Conservation (phyloP, 805 yeast genomes). For the Candida adriatica region DNA sequence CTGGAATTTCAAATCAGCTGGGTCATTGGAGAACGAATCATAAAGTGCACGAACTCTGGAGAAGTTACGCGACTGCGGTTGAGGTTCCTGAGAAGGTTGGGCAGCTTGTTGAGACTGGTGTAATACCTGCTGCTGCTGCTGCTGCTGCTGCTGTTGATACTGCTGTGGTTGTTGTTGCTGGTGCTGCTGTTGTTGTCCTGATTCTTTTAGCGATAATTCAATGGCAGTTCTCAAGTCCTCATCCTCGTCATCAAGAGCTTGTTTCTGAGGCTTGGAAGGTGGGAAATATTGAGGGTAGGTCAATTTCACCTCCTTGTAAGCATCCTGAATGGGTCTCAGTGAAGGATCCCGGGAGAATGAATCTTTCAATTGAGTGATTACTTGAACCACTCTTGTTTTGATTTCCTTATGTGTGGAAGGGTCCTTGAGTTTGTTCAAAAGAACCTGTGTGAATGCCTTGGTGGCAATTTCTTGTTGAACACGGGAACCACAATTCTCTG, state of each 20-base stretch:
- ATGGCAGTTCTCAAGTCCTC: slow-evolving; percentile 73
- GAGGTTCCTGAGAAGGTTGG: slow-evolving; percentile 1
- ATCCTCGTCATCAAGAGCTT: slow-evolving; percentile 56
- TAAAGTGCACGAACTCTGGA: slow-evolving; percentile 79
- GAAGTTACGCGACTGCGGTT: slow-evolving; percentile 25
- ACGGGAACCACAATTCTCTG: slow-evolving; percentile 73
- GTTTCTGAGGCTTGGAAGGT: slow-evolving; percentile 57
- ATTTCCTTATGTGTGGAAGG: slow-evolving; percentile 57
- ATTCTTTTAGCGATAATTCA: slow-evolving; percentile 49
- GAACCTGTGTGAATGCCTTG: slow-evolving; percentile 40
- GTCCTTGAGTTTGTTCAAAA: slow-evolving; percentile 46
- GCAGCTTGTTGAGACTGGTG: slow-evolving; percentile 15
- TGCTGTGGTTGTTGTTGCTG: slow-evolving; percentile 11
- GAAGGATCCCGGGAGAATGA: slow-evolving; percentile 73
- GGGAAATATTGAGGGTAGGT: slow-evolving; percentile 33
- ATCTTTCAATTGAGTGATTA: slow-evolving; percentile 56
- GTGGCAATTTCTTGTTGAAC: slow-evolving; percentile 59
- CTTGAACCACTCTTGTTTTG: slow-evolving; percentile 57
- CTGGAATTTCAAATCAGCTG: slow-evolving; percentile 77
- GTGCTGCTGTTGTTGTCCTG: slow-evolving; percentile 12
- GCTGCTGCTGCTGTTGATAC: slow-evolving; percentile 7
- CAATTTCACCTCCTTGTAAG: slow-evolving; percentile 41
- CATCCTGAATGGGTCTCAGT: slow-evolving; percentile 59
- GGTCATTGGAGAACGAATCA: slow-evolving; percentile 70
- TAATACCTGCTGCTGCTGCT: slow-evolving; percentile 15